Evolutionary conservation across 176 grass and related monocot species (phyloP), one percentile per base, ranked within the genome.

Genomic region (Triticum monococcum): DNA sequence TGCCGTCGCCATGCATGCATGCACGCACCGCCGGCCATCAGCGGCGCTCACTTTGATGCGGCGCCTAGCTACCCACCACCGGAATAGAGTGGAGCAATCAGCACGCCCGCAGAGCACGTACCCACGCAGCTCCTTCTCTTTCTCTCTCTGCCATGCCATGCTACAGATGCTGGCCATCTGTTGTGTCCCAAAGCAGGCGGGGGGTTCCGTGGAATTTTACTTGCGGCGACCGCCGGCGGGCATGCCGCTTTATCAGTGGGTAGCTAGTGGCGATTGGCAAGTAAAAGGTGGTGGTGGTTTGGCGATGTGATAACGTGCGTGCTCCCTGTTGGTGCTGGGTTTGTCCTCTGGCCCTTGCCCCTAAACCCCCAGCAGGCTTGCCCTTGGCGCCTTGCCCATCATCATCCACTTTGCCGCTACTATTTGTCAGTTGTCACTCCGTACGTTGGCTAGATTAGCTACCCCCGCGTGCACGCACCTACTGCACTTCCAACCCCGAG

Each of bases 341-440:
- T 28, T 93, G 87, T 89, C 85, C 81, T 87, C 59, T 87, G 88
- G 91, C 87, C 61, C 91, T 90, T 90, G 90, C 77, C 91, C 88
- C 91, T 88, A 93, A 93, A 88, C 88, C 87, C 35, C 69, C 68
- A 90, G 87, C 73, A 84, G 26, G 72, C 68, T 92, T 89, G 84
- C 80, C 87, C 84, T 64, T 92, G 87, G 83, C 82, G 6, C 32
- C 72, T 88, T 72, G 62, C 12, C 43, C 72, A 57, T 57, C 72
- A 75, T 75, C 78, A 79, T 87, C 89, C 89, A 52, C 80, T 90
- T 90, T 87, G 85, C 69, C 86, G 64, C 84, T 46, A 22, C 65
- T 63, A 64, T 82, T 81, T 65, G 36, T 60, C 79, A 52, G 14
- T 43, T 22, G 48, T 59, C 45, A 67, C 57, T 57, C 57, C 54